Base-by-base conservation (phyloP, 139 green algal genomes). In the Closterium sp. region DNA sequence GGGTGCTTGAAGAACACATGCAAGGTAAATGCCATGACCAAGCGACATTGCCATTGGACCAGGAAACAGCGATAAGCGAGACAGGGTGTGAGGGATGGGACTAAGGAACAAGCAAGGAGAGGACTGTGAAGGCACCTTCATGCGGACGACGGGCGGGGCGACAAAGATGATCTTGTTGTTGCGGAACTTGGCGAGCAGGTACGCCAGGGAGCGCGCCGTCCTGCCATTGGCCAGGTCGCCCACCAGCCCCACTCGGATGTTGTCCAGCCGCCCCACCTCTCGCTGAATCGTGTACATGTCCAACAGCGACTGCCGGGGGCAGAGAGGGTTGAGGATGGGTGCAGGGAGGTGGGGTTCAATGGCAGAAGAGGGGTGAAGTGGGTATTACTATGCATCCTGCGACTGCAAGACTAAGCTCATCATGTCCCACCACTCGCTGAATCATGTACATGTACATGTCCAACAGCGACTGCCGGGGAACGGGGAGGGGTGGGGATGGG, bases 391-490 rank as follows among this genome's bases (percentile, higher is more conserved):
- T 50, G 38, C 38, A 50, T 50, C 38, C 38, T 50, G 38, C 13
- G 38, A 50, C 38, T 50, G 38, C n/a, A 50, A 50, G 13, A 50
- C 1, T 17, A 11, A 9, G 38, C 13, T 98, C 95, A 45, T 98
- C 93, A 3, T 97, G 93, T 4, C 98, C 97, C 9, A 99, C 94
- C 95, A 99, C 98, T 27, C 96, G 96, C 85, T 97, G 94, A 92
- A 99, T 99, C 91, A 97, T 99, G 96, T 99, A 99, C 91, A 97
- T 99, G 96, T 99, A 99, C 31, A 98, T 95, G 93, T 99, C 98
- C 31, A 99, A 95, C 86, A 99, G 96, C 1, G 98, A 97, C 96
- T 99, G 96, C 27, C 24, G 79, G 27, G 79, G 79, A 28, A n/a
- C n/a, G 27, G 24, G 79, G 79, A 30, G 79, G 27, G 79, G 27